These are phyloP conservation scores for Raphanus hybrid DNA, from an alignment of 441 rosid species.

Conservation along the genomic window DNA sequence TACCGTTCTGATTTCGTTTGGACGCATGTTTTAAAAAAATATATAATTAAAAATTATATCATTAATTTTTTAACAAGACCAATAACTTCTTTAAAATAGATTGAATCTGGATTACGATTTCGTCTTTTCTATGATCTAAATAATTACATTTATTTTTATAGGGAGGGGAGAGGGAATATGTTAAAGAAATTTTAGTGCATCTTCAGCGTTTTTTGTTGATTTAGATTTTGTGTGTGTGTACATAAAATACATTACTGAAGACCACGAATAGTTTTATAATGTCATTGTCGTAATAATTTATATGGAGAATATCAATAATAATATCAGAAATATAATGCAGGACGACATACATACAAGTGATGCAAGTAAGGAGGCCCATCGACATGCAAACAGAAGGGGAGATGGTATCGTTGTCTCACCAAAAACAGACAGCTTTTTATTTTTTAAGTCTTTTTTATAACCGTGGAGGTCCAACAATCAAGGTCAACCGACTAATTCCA, in stretches of 20 bases:
- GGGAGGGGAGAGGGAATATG: too few species aligned
- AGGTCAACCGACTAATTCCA: too few species aligned
- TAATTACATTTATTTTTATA: background rate
- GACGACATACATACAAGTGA: constrained; percentile 30
- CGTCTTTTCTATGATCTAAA: background rate
- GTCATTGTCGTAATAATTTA: too few species aligned
- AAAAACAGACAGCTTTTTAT: constrained; percentile 38
- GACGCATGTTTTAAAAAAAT: background rate
- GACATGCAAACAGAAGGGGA: constrained; percentile 30
- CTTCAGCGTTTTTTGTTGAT: too few species aligned
- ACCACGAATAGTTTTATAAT: too few species aligned
- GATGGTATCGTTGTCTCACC: constrained; percentile 37
- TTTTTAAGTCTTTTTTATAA: too few species aligned
- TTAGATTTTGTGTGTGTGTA: too few species aligned
- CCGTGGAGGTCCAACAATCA: too few species aligned
- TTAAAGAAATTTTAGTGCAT: too few species aligned
- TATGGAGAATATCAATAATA: too few species aligned
- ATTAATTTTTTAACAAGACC: background rate
- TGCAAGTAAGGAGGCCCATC: constrained; percentile 42
- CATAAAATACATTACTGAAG: too few species aligned
- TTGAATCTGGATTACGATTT: background rate
- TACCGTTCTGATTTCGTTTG: background rate
- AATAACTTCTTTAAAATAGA: background rate
- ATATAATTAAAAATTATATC: background rate
- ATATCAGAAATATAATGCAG: background rate